phyloP scores from a whole-genome alignment of 768 basidiomycete genomes.

The Russula griseocarnosa region DNA sequence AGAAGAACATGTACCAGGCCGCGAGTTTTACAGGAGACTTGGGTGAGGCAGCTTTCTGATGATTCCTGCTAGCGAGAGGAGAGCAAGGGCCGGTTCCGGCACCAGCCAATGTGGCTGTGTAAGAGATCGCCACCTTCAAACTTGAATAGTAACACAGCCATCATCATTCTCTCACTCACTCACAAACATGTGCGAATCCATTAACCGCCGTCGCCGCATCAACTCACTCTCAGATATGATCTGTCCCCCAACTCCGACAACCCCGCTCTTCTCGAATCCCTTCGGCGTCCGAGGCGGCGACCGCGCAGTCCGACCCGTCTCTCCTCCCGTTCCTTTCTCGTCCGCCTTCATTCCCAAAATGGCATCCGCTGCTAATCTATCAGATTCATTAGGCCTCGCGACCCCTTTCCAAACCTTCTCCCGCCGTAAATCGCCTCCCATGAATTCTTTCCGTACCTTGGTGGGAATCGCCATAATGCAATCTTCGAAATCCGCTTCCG shows the following conservation, averaged over 20 bases:
- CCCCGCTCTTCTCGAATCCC: slow-evolving; percentile 28
- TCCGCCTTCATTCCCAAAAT: background rate
- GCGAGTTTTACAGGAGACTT: slow-evolving; percentile 26
- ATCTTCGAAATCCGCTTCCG: slow-evolving; percentile 63
- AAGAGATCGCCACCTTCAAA: slow-evolving; percentile 12
- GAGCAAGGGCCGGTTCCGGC: background rate
- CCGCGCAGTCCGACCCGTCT: background rate
- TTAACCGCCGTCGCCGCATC: slow-evolving; percentile 70
- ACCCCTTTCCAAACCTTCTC: slow-evolving; percentile 19
- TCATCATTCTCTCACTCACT: slow-evolving; percentile 9
- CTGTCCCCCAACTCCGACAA: slow-evolving; percentile 59
- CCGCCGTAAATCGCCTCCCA: slow-evolving; percentile 27
- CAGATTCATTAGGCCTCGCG: slow-evolving; percentile 5
- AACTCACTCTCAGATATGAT: slow-evolving; percentile 75
- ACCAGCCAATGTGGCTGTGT: slow-evolving; percentile 20
- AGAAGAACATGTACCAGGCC: slow-evolving; percentile 20
- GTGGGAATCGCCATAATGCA: slow-evolving; percentile 71
- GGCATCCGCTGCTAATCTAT: background rate
- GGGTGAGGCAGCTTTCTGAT: slow-evolving; percentile 16
- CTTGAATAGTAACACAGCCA: background rate
- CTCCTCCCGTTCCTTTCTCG: background rate
- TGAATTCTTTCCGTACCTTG: slow-evolving; percentile 39
- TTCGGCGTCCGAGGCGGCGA: slow-evolving; percentile 22
- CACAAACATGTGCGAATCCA: slow-evolving; percentile 66
- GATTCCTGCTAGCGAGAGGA: no score